These are phyloP conservation scores for Zizania palustris DNA, from an alignment of 202 grass and related monocot species.

Conservation along the genomic window DNA sequence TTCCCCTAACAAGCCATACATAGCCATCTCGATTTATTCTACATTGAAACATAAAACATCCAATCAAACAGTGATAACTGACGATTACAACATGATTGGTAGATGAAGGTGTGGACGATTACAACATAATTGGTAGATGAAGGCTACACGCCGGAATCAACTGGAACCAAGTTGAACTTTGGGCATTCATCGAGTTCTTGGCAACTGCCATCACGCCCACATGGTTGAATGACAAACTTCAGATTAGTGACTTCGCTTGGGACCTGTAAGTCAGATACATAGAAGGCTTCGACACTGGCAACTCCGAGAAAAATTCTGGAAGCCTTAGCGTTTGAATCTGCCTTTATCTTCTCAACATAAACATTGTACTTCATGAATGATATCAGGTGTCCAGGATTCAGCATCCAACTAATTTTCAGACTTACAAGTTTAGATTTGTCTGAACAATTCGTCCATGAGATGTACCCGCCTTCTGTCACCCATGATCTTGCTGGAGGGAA, in stretches of 20 bases:
- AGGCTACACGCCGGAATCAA: conserved; percentile 32
- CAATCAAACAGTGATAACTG: no score
- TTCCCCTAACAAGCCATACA: no score
- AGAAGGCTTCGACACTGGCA: conserved; percentile 65
- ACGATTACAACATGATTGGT: background rate
- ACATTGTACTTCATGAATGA: conserved; percentile 73
- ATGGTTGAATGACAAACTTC: conserved; percentile 78
- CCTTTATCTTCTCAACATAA: conserved; percentile 60
- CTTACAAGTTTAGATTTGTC: conserved; percentile 49
- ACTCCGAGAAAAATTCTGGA: conserved; percentile 57
- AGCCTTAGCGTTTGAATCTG: conserved; percentile 28
- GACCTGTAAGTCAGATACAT: conserved; percentile 64
- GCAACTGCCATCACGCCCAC: conserved; percentile 60
- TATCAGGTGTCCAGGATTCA: conserved; percentile 35
- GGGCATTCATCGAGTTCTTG: conserved; percentile 68
- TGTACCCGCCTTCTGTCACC: conserved; percentile 52
- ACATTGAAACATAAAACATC: background rate
- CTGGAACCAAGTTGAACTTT: conserved; percentile 47
- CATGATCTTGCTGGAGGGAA: conserved; percentile 65
- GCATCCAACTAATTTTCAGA: conserved; percentile 70
- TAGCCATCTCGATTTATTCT: background rate
- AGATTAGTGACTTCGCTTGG: conserved; percentile 40
- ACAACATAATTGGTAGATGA: background rate
- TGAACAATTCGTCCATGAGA: conserved; percentile 48
- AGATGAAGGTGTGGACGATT: background rate